Conservation (phyloP, 257 asterid species). For the Catharanthus roseus region DNA sequence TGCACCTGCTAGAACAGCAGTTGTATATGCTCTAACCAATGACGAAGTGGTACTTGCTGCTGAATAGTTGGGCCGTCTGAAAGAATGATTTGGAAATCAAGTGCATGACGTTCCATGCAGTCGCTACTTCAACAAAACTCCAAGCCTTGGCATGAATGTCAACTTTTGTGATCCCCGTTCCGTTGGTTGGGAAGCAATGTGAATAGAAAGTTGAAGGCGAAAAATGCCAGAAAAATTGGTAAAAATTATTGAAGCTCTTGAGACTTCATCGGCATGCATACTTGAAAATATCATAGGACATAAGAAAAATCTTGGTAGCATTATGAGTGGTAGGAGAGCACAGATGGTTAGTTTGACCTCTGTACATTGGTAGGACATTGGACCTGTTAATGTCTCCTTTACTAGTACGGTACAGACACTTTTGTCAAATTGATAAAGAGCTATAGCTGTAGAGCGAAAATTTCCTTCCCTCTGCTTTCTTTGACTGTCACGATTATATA, state of each 20-base stretch:
- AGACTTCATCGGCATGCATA: not conserved
- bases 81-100: not conserved
- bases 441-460: not conserved
- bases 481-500: too few species aligned
- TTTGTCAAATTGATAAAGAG: not conserved
- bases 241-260: constrained; percentile 2
- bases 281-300: not conserved
- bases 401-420: not conserved
- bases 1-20: constrained; percentile 89
- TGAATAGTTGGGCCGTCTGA: not conserved
- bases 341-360: not conserved
- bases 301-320: not conserved
- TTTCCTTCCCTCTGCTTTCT: not conserved
- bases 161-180: not conserved
- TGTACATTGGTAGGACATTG: constrained; percentile 4
- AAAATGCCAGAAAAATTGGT: constrained; percentile 3
- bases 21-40: constrained; percentile 58
- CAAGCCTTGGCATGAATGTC: constrained; percentile 1
- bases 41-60: constrained; percentile 25
- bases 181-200: not conserved
- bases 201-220: not conserved
- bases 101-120: not conserved
- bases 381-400: not conserved
- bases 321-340: not conserved
- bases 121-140: not conserved